phyloP scores from a whole-genome alignment of 495 filamentous ascomycete species.

The Penicillium cinerascens region DNA sequence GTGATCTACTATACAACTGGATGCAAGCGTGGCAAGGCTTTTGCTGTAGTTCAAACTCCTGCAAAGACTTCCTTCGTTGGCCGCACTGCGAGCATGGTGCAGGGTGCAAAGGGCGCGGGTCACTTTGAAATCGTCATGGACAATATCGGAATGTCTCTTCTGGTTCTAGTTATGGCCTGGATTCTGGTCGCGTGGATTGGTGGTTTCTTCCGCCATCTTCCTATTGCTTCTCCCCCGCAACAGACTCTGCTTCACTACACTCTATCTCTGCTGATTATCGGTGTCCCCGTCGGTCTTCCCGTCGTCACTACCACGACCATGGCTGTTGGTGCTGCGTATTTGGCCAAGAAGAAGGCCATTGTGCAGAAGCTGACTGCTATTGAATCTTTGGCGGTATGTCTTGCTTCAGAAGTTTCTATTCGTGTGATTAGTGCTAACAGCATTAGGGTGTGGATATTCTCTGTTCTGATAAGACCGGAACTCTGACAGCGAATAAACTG shows the following conservation, averaged over 20 bases:
- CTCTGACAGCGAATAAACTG: conserved; percentile 67
- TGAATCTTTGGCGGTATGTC: conserved; percentile 74
- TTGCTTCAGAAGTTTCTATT: not conserved
- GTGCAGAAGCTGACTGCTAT: conserved; percentile 95
- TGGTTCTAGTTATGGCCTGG: conserved; percentile 66
- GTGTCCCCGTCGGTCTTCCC: conserved; percentile 93
- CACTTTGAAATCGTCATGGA: conserved; percentile 80
- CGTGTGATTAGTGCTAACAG: conserved; percentile 4
- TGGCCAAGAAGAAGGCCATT: conserved; percentile 93
- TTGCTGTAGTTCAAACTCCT: conserved; percentile 56
- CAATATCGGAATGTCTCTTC: conserved; percentile 64
- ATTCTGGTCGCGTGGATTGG: conserved; percentile 69
- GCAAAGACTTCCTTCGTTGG: conserved; percentile 70
- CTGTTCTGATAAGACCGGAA: conserved; percentile 90
- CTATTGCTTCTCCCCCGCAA: conserved; percentile 58
- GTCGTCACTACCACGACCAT: conserved; percentile 95
- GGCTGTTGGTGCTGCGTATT: conserved; percentile 91
- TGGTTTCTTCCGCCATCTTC: conserved; percentile 65
- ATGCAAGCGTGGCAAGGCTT: conserved; percentile 71
- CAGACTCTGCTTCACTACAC: conserved; percentile 62
- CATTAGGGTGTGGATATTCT: conserved; percentile 82
- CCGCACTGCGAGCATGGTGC: conserved; percentile 64
- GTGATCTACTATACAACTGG: conserved; percentile 67
- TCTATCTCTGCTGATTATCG: conserved; percentile 80
- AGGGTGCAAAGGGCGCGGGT: conserved; percentile 62